A percentile compares a stretch with the other conserved stretches of the same genome.
These are phyloP conservation scores for Monilinia polystroma DNA, from an alignment of 2,329 filamentous ascomycete species.

Conservation along the genomic window DNA sequence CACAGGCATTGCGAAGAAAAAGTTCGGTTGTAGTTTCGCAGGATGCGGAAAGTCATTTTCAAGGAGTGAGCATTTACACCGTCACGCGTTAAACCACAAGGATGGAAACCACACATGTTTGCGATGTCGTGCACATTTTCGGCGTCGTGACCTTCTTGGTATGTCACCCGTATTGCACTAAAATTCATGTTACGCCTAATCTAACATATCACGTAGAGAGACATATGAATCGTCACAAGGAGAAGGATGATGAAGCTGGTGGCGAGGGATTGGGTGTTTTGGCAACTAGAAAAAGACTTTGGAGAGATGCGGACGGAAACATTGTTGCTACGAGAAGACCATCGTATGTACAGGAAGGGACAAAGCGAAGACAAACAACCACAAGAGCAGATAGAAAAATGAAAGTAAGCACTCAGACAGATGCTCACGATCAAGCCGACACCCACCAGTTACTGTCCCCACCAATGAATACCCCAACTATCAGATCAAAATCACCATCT, in stretches of 20 bases:
- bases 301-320: constrained; percentile 49
- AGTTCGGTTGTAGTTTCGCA: constrained; percentile 44
- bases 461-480: constrained; percentile 30
- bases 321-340: constrained; percentile 46
- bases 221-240: constrained; percentile 49
- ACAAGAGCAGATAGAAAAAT: constrained; percentile 27
- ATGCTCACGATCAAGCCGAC: constrained; percentile 17
- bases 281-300: constrained; percentile 50
- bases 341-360: constrained; percentile 37
- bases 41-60: constrained; percentile 50
- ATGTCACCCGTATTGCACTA: constrained; percentile 32
- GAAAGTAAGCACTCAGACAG: constrained; percentile 15
- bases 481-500: constrained; percentile 31
- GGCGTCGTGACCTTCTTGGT: constrained; percentile 55
- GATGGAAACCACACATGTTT: constrained; percentile 51
- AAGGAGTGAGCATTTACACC: constrained; percentile 51
- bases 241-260: constrained; percentile 52
- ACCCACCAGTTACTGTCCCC: constrained; percentile 21
- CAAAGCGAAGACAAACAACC: constrained; percentile 33
- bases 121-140: constrained; percentile 56
- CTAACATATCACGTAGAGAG: constrained; percentile 43
- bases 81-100: constrained; percentile 52
- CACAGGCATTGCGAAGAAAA: constrained; percentile 35
- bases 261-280: constrained; percentile 48
- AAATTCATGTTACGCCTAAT: constrained; percentile 19